Evolutionary conservation across 495 filamentous ascomycete genomes (phyloP), one percentile per base, ranked within the genome.

Genomic region (Tuber indicum): DNA sequence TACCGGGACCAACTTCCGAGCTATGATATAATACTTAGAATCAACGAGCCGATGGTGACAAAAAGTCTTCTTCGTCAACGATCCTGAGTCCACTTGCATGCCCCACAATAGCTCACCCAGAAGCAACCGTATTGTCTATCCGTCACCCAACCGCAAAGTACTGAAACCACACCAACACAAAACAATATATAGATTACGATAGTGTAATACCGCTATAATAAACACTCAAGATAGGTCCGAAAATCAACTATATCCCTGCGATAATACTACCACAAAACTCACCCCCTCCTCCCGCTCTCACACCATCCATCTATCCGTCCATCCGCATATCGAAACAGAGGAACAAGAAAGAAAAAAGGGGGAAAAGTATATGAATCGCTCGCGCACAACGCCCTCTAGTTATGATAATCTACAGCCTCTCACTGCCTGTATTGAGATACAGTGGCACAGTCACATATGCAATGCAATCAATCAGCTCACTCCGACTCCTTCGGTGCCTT

Each of bases 361-460:
- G 36, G 21, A 46, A 46, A 10, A 49, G 49, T 47, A 44, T 16
- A 70, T 71, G n/a, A 58, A 26, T 10, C 41, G 58, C 58, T 66
- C 26, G 41, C 46, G 32, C 32, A n/a, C 45, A 52, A 75, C 32
- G 72, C 26, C 39, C 52, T 46, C 62, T 46, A n/a, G 44, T 44
- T 72, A 52, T 71, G 71, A 73, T 19, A 42, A 44, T 43, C 58
- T 71, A 77, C 62, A 45, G 49, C 71, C 62, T 49, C 72, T 36
- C 41, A 39, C 42, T 9, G n/a, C 39, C 23, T 26, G 45, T 77
- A 77, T 17, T 77, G 71, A 77, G 19, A 41, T 46, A 39, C 41
- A 71, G 44, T 26, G 47, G 44, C 21, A 78, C 49, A 73, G 3
- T 75, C 76, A 72, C 76, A 70, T 78, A 78, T 74, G 42, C n/a